Percentiles rank a stretch among this genome's conserved stretches.
phyloP scores from a whole-genome alignment of 176 grass and related monocot genomes.

The Carex pumila region DNA sequence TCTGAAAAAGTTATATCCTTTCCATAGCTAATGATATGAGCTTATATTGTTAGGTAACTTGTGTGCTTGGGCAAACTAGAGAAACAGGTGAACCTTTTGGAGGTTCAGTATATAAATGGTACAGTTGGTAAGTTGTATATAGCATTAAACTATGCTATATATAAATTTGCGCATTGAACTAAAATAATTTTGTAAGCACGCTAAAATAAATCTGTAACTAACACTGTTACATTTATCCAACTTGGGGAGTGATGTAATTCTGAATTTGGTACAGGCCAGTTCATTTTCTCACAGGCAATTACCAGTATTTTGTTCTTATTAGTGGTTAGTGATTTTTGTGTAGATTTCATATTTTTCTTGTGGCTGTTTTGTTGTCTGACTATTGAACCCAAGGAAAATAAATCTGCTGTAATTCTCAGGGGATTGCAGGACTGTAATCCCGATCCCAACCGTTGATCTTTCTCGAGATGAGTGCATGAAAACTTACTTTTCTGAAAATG shows the following conservation, averaged over 20 bases:
- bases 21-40: not conserved
- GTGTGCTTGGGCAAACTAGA: not conserved
- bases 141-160: slow-evolving; percentile 2
- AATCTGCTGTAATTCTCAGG: too few species aligned
- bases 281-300: not conserved
- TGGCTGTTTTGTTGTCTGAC: not conserved
- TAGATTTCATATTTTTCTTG: not conserved
- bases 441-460: too few species aligned
- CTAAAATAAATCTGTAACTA: not conserved
- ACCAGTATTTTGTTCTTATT: not conserved
- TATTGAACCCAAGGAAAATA: not conserved
- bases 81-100: not conserved
- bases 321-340: not conserved
- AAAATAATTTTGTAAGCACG: not conserved
- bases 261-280: not conserved
- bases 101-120: not conserved
- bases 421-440: too few species aligned
- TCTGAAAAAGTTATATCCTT: not conserved
- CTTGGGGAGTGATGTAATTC: not conserved
- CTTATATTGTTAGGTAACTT: not conserved
- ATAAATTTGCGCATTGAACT: not conserved
- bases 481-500: too few species aligned
- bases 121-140: not conserved
- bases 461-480: too few species aligned
- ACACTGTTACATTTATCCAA: not conserved